Base-by-base conservation (phyloP, 257 asterid genomes). In the Capsicum chinense region DNA sequence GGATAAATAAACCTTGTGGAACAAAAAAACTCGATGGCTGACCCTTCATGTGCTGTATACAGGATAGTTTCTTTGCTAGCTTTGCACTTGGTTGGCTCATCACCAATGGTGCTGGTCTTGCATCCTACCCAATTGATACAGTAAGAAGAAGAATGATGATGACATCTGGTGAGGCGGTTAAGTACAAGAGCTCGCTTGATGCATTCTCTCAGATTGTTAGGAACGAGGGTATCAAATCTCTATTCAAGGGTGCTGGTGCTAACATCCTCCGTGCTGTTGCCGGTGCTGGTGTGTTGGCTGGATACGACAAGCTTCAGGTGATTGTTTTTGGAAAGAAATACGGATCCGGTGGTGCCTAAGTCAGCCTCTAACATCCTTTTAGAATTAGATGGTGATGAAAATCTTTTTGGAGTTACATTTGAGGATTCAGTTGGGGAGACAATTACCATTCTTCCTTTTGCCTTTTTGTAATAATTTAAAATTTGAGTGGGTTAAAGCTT, bases 141-240 rank as follows among this genome's bases (percentile, higher is more conserved):
- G 98, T 94, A 0, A 92, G 98, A 3, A 94, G 98, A 93, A 93
- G 98, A 88, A 94, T 94, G 98, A 94, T 94, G 98, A 94, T 94
- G 98, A 94, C 98, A 26, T 94, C 98, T 21, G 98, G 98, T 67
- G 97, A 94, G 86, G 98, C 98, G 0, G 97, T 94, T 80, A 94
- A 94, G 97, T 94, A 94, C 92, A 94, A 90, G 94, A 93, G 98
- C 89, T 93, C 98, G 0, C 9, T 90, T 26, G 98, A 94, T 87
- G 98, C 98, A 3, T 94, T 94, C 54, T 0, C 87, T 16, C 98
- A 94, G 76, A 94, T 94, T 68, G 87, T 94, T 15, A 94, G 90
- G 91, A 94, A 94, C 44, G 98, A 94, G 90, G 98, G 98, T 13
- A 74, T 93, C 12, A 94, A 93, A 79, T 94, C 98, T 21, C 59